These are phyloP conservation scores for Torulaspora delbrueckii DNA, from an alignment of 805 yeast genomes.

Conservation along the genomic window DNA sequence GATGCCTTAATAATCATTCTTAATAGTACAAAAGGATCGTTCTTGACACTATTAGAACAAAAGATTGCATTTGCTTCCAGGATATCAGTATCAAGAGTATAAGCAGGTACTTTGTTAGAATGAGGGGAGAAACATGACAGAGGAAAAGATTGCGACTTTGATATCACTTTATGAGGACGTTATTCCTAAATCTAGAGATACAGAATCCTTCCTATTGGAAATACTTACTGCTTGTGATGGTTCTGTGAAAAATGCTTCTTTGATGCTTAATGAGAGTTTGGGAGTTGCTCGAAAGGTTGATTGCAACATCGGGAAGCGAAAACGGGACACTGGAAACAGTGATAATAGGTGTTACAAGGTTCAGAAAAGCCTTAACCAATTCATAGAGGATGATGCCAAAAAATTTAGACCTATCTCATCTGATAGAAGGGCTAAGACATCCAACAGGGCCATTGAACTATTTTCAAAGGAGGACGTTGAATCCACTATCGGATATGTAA, in stretches of 20 bases:
- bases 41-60: no score
- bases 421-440: slow-evolving; percentile 8
- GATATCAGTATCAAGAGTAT: no score
- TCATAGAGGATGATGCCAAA: slow-evolving; percentile 15
- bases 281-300: slow-evolving; percentile 14
- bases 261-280: slow-evolving; percentile 37
- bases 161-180: slow-evolving; percentile 41
- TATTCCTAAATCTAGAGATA: slow-evolving; percentile 31
- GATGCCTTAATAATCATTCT: not conserved
- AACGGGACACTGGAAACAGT: slow-evolving; percentile 1
- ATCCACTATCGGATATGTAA: slow-evolving; percentile 45
- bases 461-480: slow-evolving; percentile 50
- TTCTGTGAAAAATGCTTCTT: slow-evolving; percentile 41
- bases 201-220: slow-evolving; percentile 39
- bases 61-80: no score
- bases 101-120: not conserved
- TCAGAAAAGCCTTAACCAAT: slow-evolving; percentile 15
- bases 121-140: slow-evolving; percentile 29
- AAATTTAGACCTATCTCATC: slow-evolving; percentile 15
- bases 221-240: slow-evolving; percentile 52
- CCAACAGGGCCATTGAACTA: slow-evolving; percentile 37
- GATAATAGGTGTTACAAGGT: slow-evolving; percentile 17
- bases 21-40: no score
- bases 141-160: slow-evolving; percentile 38
- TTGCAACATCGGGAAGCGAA: slow-evolving; percentile 4